Percentiles rank a stretch among this genome's conserved stretches.
Conservation (phyloP, 1,139 yeast species). For the Eremothecium cymbalariae region DNA sequence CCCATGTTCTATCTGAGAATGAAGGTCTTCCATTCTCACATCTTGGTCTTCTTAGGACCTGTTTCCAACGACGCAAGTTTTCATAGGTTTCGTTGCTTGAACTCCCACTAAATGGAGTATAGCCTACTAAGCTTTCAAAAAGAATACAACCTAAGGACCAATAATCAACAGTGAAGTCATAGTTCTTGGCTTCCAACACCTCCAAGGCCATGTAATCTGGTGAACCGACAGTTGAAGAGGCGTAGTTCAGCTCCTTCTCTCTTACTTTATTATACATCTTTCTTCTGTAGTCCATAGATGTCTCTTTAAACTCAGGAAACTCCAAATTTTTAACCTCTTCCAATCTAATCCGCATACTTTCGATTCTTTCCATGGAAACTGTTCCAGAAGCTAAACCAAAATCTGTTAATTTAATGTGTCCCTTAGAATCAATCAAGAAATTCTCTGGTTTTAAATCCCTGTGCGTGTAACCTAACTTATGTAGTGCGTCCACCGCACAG, state of each 20-base stretch:
- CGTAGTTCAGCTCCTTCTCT: conserved; percentile 59
- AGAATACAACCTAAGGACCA: conserved; percentile 98
- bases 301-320: conserved; percentile 53
- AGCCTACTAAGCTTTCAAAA: conserved; percentile 87
- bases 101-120: conserved; percentile 94
- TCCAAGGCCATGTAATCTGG: conserved; percentile 99
- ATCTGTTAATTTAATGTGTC: conserved; percentile 94
- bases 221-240: conserved; percentile 93
- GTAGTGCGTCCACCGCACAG: conserved; percentile 85
- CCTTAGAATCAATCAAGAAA: conserved; percentile 85
- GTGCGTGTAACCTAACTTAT: conserved; percentile 92
- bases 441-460: conserved; percentile 97
- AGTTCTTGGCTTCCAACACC: conserved; percentile 86
- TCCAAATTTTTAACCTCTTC: conserved; percentile 69
- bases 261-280: conserved; percentile 71
- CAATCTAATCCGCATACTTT: conserved; percentile 79
- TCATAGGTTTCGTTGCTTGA: conserved; percentile 91
- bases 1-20: conserved; percentile 97
- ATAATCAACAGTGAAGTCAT: conserved; percentile 94
- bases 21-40: conserved; percentile 87
- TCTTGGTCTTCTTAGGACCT: conserved; percentile 80
- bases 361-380: conserved; percentile 86
- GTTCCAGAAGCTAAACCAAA: conserved; percentile 97
- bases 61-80: conserved; percentile 88
- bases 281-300: conserved; percentile 82